Conservation (phyloP, 2,329 filamentous ascomycete species). For the Hypoxylon sp. region DNA sequence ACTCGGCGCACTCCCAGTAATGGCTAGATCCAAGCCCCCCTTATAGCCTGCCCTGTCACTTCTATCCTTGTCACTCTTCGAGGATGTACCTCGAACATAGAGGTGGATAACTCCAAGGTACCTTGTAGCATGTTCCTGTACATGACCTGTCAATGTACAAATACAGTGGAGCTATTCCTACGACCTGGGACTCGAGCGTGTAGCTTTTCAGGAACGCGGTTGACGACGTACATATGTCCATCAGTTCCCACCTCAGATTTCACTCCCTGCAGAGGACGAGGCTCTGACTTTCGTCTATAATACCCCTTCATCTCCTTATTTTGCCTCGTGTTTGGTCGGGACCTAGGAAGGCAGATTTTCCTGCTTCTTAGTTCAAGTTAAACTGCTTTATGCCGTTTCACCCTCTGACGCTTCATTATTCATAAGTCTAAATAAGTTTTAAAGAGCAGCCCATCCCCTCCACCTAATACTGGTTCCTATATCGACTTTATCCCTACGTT, state of each 20-base stretch:
- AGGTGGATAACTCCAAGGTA: slow-evolving; percentile 37
- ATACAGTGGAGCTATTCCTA: slow-evolving; percentile 39
- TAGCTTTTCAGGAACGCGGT: slow-evolving; percentile 45
- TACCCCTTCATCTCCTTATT: slow-evolving; percentile 45
- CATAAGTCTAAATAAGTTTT: slow-evolving; percentile 50
- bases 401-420: slow-evolving; percentile 28
- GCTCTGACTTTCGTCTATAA: slow-evolving; percentile 48
- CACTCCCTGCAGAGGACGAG: slow-evolving; percentile 39
- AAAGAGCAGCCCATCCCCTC: slow-evolving; percentile 38
- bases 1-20: slow-evolving; percentile 39
- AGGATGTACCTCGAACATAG: slow-evolving; percentile 42
- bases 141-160: slow-evolving; percentile 37
- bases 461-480: slow-evolving; percentile 39
- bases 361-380: slow-evolving; percentile 28
- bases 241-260: slow-evolving; percentile 42
- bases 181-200: slow-evolving; percentile 42
- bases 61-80: slow-evolving; percentile 38
- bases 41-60: slow-evolving; percentile 36
- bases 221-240: slow-evolving; percentile 43
- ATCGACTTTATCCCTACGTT: slow-evolving; percentile 30
- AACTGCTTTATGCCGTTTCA: slow-evolving; percentile 11
- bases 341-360: slow-evolving; percentile 45
- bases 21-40: slow-evolving; percentile 42
- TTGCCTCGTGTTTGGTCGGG: slow-evolving; percentile 39
- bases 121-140: slow-evolving; percentile 42